A percentile compares a stretch with the other conserved stretches of the same genome.
Conservation (phyloP, 2,329 filamentous ascomycete genomes). For the Ceratocystis eucalypticola region DNA sequence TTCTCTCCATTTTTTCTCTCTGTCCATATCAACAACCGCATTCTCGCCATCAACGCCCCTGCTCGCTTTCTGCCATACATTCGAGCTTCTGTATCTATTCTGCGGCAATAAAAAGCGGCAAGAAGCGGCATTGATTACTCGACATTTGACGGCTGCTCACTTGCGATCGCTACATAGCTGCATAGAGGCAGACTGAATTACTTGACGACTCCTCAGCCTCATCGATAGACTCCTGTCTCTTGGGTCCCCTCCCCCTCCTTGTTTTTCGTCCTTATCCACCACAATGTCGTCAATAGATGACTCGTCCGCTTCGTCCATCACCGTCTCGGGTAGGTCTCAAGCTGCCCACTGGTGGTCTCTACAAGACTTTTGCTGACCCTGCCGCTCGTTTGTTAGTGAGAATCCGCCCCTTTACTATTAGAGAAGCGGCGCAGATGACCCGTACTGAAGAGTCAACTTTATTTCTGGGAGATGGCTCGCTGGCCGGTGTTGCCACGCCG, state of each 20-base stretch:
- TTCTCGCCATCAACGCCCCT: background rate
- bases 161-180: too few species aligned
- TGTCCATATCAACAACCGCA: background rate
- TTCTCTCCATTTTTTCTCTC: background rate
- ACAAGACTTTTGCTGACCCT: background rate
- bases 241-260: background rate
- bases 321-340: conserved; percentile 39
- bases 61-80: background rate
- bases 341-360: background rate
- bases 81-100: background rate
- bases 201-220: background rate
- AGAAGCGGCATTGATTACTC: background rate
- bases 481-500: conserved; percentile 73
- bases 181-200: too few species aligned
- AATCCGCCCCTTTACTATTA: conserved; percentile 63
- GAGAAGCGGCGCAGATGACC: conserved; percentile 84
- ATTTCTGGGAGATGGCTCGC: conserved; percentile 91
- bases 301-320: conserved; percentile 44
- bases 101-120: background rate
- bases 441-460: conserved; percentile 70
- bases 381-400: conserved; percentile 36
- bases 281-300: conserved; percentile 23
- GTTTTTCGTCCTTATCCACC: background rate
- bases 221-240: background rate
- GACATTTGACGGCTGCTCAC: background rate